phyloP scores from a whole-genome alignment of 768 basidiomycete species.

The Grammothele lineata region DNA sequence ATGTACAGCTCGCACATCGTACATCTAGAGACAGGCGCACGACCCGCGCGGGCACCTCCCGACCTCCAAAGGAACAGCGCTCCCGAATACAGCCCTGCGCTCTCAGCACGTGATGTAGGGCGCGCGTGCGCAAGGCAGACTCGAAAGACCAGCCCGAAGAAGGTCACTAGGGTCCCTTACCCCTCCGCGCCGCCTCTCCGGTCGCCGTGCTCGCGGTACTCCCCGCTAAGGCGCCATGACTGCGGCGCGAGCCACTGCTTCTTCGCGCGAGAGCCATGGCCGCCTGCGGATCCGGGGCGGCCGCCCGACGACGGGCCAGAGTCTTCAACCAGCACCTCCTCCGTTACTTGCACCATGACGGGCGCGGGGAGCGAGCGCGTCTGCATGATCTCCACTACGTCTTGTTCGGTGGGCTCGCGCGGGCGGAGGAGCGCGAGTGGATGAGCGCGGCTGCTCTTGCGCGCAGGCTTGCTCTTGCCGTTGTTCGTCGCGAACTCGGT shows the following conservation, averaged over 20 bases:
- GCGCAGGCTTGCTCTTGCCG: not conserved
- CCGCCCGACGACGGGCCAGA: not conserved
- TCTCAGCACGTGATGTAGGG: too few relatives aligned
- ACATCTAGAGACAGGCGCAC: too few relatives aligned
- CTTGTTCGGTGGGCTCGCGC: not conserved
- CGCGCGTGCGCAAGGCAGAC: too few relatives aligned
- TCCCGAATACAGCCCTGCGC: too few relatives aligned
- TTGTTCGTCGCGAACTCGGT: not conserved
- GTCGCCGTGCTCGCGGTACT: not conserved
- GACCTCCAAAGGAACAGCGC: too few relatives aligned
- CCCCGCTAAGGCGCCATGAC: conserved; percentile 13
- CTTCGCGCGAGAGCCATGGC: not conserved
- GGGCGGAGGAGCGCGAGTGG: not conserved
- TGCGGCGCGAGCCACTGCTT: conserved; percentile 13
- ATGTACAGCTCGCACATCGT: too few relatives aligned
- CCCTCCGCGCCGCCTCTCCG: not conserved
- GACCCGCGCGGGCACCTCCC: too few relatives aligned
- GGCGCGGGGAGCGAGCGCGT: conserved; percentile 3
- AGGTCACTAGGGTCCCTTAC: not conserved
- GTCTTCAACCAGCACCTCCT: conserved; percentile 3
- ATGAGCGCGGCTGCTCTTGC: not conserved
- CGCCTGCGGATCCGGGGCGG: not conserved
- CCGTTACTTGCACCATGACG: conserved; percentile 3
- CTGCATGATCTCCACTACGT: conserved; percentile 1
- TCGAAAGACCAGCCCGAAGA: too few relatives aligned